These are phyloP conservation scores for Phallus indusiatus DNA, from an alignment of 768 basidiomycete species.

Conservation along the genomic window DNA sequence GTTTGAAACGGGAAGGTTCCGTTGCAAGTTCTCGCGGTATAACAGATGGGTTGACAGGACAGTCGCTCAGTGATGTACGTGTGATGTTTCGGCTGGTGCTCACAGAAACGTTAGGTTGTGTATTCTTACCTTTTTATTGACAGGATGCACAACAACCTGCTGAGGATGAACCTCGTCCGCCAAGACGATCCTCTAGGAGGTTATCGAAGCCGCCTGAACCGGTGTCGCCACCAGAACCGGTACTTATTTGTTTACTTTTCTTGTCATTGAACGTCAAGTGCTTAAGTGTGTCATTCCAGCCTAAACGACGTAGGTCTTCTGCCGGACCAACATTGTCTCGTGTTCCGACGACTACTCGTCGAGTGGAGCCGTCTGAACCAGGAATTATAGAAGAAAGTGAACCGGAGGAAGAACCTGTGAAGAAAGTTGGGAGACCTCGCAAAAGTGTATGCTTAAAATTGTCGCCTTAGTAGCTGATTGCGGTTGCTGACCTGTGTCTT, in stretches of 20 bases:
- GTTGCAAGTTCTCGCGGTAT: conserved; percentile 77
- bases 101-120: not conserved
- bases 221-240: conserved; percentile 29
- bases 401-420: conserved; percentile 55
- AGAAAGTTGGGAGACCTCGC: conserved; percentile 39
- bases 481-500: not conserved
- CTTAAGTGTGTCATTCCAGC: conserved; percentile 28
- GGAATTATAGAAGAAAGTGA: conserved; percentile 26
- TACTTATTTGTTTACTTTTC: conserved; percentile 38
- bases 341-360: conserved; percentile 36
- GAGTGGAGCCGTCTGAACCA: conserved; percentile 1
- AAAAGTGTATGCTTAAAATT: conserved; percentile 9
- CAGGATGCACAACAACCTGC: not conserved
- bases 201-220: conserved; percentile 48
- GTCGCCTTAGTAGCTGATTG: not conserved
- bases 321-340: conserved; percentile 44
- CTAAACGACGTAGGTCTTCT: conserved; percentile 73
- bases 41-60: conserved; percentile 73
- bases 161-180: conserved; percentile 11
- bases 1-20: conserved; percentile 56
- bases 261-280: conserved; percentile 11
- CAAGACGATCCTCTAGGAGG: conserved; percentile 54
- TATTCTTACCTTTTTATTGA: conserved; percentile 15
- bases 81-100: not conserved
- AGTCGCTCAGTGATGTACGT: conserved; percentile 45